Evolutionary conservation across 495 filamentous ascomycete species (phyloP), one percentile per base, ranked within the genome.

Genomic region (Penicillium tannophilum): DNA sequence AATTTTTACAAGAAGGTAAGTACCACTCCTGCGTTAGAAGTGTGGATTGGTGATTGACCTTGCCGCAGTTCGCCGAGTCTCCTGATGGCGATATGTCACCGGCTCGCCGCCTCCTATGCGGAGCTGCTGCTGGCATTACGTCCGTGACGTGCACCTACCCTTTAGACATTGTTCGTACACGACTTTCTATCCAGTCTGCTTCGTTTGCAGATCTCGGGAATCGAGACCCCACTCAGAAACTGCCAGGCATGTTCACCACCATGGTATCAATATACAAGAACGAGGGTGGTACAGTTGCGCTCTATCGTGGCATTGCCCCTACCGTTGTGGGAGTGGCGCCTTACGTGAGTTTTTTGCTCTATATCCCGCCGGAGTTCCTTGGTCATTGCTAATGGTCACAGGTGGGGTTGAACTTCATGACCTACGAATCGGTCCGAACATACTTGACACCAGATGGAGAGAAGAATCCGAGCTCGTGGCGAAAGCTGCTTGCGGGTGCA

Each of bases 331-430:
- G 94, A 36, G 94, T 98, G 46, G 95, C 95, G 45, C 94, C 94
- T 65, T 96, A 96, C 71, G 92, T 95, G 77, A 74, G 87, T 79
- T 55, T 16, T 54, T 59, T 31, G n/a, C 35, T 39, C 31, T 33
- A 65, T 76, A 14, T 26, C 4, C 28, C 19, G 17, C 24, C 8
- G 12, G 4, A 6, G 2, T 30, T 19, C 11, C 11, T 43, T 43
- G 24, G 41, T 11, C 14, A 28, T 23, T 39, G 20, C 45, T 49
- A 39, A 56, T 45, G n/a, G 16, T 48, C 7, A 48, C 63, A 96
- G 90, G 92, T 97, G 47, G 94, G 94, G 31, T 78, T 98, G 48
- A 98, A 98, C 72, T 98, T 98, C 77, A 98, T 98, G 90, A 90
- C 87, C 24, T 98, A 98, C 71, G 94, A 98, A 73, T 86, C 85